These are phyloP conservation scores for Scheffersomyces illinoinensis DNA, from an alignment of 1,139 yeast genomes.

Conservation along the genomic window DNA sequence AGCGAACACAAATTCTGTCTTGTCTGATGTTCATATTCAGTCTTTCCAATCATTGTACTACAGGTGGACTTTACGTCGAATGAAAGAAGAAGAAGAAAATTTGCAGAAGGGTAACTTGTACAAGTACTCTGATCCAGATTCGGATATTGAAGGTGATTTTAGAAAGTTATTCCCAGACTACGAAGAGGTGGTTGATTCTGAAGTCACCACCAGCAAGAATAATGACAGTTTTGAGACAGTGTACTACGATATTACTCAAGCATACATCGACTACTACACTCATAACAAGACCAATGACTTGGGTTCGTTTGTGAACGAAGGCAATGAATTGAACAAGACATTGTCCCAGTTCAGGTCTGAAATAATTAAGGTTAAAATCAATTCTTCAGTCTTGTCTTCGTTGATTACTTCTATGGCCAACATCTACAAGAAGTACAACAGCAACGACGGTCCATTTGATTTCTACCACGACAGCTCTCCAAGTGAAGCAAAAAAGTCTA, in stretches of 20 bases:
- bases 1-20: slow-evolving; percentile 4
- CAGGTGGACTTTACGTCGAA: slow-evolving; percentile 75
- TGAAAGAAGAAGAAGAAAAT: slow-evolving; percentile 64
- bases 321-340: slow-evolving; percentile 36
- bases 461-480: slow-evolving; percentile 72
- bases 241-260: slow-evolving; percentile 29
- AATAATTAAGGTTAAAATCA: slow-evolving; percentile 22
- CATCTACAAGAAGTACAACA: slow-evolving; percentile 20
- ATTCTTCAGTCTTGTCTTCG: slow-evolving; percentile 42
- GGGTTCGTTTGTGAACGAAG: slow-evolving; percentile 38
- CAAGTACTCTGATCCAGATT: slow-evolving; percentile 61
- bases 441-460: slow-evolving; percentile 37
- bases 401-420: slow-evolving; percentile 40
- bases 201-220: slow-evolving; percentile 12
- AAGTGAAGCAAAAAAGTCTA: slow-evolving; percentile 61
- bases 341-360: slow-evolving; percentile 18
- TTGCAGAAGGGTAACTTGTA: slow-evolving; percentile 62
- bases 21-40: slow-evolving; percentile 25
- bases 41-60: slow-evolving; percentile 64
- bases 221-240: slow-evolving; percentile 26
- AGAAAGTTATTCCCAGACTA: slow-evolving; percentile 80
- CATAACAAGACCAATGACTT: slow-evolving; percentile 16
- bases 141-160: slow-evolving; percentile 75
- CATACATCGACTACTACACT: slow-evolving; percentile 30
- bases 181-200: slow-evolving; percentile 58